Evolutionary conservation across 2,329 filamentous ascomycete species (phyloP).

Genomic region (Cladophialophora yegresii): DNA sequence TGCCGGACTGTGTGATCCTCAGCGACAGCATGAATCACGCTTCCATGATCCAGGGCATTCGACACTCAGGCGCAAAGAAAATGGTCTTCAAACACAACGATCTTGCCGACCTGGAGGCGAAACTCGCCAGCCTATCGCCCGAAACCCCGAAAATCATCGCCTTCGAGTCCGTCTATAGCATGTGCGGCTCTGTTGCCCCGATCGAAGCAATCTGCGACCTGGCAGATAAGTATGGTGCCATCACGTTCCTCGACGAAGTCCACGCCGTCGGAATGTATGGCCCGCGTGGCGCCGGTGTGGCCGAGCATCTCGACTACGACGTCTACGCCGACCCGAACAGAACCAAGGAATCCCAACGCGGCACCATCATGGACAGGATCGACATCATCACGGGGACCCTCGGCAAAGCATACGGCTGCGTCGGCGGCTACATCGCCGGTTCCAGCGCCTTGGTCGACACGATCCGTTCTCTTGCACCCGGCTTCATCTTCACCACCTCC

Average conservation of each 20-base stretch:
- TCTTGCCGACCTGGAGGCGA: constrained; percentile 85
- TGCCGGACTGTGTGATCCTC: constrained; percentile 96
- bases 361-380: constrained; percentile 90
- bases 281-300: constrained; percentile 90
- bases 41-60: constrained; percentile 99
- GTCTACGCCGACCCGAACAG: constrained; percentile 70
- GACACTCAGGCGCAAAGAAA: constrained; percentile 95
- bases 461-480: constrained; percentile 89
- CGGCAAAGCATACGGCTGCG: constrained; percentile 96
- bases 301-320: constrained; percentile 94
- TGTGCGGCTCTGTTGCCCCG: constrained; percentile 96
- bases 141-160: constrained; percentile 96
- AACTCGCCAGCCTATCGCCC: constrained; percentile 81
- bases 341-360: constrained; percentile 57
- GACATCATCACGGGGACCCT: constrained; percentile 98
- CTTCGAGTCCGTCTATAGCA: constrained; percentile 98
- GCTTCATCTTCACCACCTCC: constrained; percentile 98
- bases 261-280: constrained; percentile 99
- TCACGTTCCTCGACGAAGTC: constrained; percentile 97
- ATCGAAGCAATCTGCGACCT: constrained; percentile 96
- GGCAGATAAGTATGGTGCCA: constrained; percentile 94
- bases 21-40: constrained; percentile 97
- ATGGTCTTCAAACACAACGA: constrained; percentile 99
- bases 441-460: constrained; percentile 84
- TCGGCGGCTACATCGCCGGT: constrained; percentile 95